Evolutionary conservation across 1,139 yeast species (phyloP).

Genomic region (Sugiyamaella japonica): DNA sequence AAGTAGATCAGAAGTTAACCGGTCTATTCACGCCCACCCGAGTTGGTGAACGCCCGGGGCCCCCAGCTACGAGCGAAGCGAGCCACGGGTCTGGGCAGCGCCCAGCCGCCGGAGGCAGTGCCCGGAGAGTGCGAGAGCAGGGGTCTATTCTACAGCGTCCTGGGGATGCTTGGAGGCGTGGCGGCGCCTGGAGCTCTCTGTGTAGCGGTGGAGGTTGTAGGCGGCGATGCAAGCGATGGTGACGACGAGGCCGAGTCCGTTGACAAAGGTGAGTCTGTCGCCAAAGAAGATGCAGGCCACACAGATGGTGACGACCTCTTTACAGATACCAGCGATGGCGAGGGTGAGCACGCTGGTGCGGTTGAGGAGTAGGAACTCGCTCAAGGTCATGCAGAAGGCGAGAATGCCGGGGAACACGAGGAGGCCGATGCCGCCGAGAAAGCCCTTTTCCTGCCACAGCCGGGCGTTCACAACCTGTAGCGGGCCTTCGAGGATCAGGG

Average conservation of each 20-base stretch:
- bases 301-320: slow-evolving; percentile 80
- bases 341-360: slow-evolving; percentile 84
- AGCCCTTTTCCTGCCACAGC: slow-evolving; percentile 64
- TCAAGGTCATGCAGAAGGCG: slow-evolving; percentile 87
- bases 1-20: too few relatives aligned
- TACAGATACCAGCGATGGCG: slow-evolving; percentile 88
- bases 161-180: not conserved
- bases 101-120: not conserved
- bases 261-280: slow-evolving; percentile 65
- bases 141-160: slow-evolving; percentile 1
- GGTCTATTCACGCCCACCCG: too few relatives aligned
- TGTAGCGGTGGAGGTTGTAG: slow-evolving; percentile 52
- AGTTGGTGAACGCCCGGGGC: not conserved
- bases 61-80: slow-evolving; percentile 4
- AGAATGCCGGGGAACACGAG: slow-evolving; percentile 78
- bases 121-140: not conserved
- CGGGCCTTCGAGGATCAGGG: slow-evolving; percentile 67
- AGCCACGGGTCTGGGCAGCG: slow-evolving; percentile 14
- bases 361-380: slow-evolving; percentile 81
- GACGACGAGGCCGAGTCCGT: slow-evolving; percentile 72
- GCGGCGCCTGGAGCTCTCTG: slow-evolving; percentile 4
- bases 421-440: slow-evolving; percentile 53
- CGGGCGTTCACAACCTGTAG: slow-evolving; percentile 50
- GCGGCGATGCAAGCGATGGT: slow-evolving; percentile 76
- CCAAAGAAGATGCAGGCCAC: slow-evolving; percentile 72